Percentiles rank a stretch among this genome's conserved stretches.
Evolutionary conservation across 2,329 filamentous ascomycete species (phyloP).

Genomic region (Knoxdaviesia capensis): DNA sequence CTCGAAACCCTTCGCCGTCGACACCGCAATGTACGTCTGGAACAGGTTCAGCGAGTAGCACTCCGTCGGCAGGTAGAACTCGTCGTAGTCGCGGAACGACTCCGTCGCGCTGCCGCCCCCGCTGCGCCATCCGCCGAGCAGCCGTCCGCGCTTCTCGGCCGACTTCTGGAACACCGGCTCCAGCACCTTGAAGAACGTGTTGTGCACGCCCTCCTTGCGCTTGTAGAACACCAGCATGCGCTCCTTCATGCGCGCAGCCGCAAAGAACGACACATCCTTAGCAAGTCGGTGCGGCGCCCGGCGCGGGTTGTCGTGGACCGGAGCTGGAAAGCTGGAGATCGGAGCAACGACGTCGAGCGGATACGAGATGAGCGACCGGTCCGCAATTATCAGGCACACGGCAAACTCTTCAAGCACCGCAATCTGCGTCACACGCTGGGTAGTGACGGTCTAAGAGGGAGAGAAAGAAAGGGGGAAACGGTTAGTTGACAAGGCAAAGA

Average conservation of each 20-base stretch:
- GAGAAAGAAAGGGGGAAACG: too few relatives aligned
- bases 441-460: conserved; percentile 46
- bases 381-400: conserved; percentile 74
- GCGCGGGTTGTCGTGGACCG: conserved; percentile 50
- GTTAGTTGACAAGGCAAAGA: background rate
- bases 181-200: conserved; percentile 91
- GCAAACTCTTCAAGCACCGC: conserved; percentile 92
- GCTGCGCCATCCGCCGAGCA: conserved; percentile 26
- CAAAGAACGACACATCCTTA: conserved; percentile 92
- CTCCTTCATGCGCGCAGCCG: conserved; percentile 92
- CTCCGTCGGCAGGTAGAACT: conserved; percentile 94
- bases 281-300: conserved; percentile 83
- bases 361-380: conserved; percentile 81
- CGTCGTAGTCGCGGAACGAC: conserved; percentile 94
- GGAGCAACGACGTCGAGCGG: conserved; percentile 70
- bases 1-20: conserved; percentile 82
- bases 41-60: conserved; percentile 93
- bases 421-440: conserved; percentile 68
- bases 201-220: conserved; percentile 78
- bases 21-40: conserved; percentile 80
- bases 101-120: conserved; percentile 47
- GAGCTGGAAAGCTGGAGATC: conserved; percentile 38
- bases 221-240: conserved; percentile 91
- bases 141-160: conserved; percentile 57
- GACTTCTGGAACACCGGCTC: conserved; percentile 92